These are phyloP conservation scores for Lachnellula willkommii DNA, from an alignment of 2,329 filamentous ascomycete species.

Conservation along the genomic window DNA sequence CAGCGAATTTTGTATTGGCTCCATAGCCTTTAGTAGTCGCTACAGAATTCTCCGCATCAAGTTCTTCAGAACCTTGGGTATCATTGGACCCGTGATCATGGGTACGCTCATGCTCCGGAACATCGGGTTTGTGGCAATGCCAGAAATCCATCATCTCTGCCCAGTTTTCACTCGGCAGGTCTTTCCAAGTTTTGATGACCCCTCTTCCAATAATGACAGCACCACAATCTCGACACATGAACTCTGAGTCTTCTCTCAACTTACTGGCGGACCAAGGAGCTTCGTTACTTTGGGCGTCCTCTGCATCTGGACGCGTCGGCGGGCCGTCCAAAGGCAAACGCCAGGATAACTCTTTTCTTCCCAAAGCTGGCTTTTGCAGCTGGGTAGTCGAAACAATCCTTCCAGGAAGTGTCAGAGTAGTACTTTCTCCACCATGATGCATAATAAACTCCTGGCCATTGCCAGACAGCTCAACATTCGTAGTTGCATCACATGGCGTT, in stretches of 20 bases:
- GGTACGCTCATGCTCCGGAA: slow-evolving; percentile 39
- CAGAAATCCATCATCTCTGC: slow-evolving; percentile 99
- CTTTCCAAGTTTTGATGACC: slow-evolving; percentile 65
- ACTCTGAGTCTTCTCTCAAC: slow-evolving; percentile 34
- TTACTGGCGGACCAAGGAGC: slow-evolving; percentile 49
- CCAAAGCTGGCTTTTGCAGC: slow-evolving; percentile 21
- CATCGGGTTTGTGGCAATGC: slow-evolving; percentile 93
- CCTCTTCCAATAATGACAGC: slow-evolving; percentile 37
- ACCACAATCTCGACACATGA: slow-evolving; percentile 38
- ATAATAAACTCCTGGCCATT: slow-evolving; percentile 44
- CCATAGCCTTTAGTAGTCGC: slow-evolving; percentile 68
- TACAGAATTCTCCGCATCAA: slow-evolving; percentile 36
- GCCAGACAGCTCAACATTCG: slow-evolving; percentile 36
- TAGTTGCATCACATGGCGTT: slow-evolving; percentile 30
- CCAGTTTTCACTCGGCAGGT: slow-evolving; percentile 94
- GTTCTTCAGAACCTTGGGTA: slow-evolving; percentile 21
- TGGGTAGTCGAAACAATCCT: slow-evolving; percentile 20
- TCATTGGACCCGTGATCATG: slow-evolving; percentile 34
- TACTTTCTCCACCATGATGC: slow-evolving; percentile 41
- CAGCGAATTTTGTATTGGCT: slow-evolving; percentile 68
- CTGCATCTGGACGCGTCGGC: slow-evolving; percentile 7
- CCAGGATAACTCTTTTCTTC: slow-evolving; percentile 44
- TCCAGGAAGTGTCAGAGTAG: slow-evolving; percentile 36
- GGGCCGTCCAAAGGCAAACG: slow-evolving; percentile 41
- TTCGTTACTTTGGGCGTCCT: slow-evolving; percentile 18